phyloP scores from a whole-genome alignment of 768 basidiomycete species.

The Candolleomyces aberdarensis region DNA sequence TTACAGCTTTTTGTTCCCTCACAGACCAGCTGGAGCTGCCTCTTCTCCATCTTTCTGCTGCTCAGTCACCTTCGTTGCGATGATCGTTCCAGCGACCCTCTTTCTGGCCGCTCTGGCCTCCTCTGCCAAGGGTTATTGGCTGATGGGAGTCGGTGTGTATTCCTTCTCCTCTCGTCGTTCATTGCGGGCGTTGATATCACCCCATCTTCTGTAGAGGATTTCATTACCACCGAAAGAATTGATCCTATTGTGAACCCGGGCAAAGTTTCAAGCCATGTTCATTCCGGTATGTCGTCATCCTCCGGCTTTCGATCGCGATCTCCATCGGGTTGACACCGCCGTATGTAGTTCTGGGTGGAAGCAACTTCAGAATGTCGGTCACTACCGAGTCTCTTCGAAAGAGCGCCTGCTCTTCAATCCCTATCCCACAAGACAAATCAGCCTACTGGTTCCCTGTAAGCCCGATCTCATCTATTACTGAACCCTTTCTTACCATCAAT shows the following conservation, averaged over 20 bases:
- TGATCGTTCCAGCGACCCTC: not conserved
- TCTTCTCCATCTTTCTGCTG: not conserved
- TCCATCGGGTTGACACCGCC: conserved; percentile 7
- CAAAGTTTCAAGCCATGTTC: conserved; percentile 32
- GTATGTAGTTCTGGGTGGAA: conserved; percentile 33
- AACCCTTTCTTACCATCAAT: not conserved
- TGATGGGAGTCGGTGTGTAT: conserved; percentile 39
- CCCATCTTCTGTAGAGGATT: conserved; percentile 20
- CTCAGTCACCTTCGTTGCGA: not conserved
- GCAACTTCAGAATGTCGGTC: conserved; percentile 36
- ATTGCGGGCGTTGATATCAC: not conserved
- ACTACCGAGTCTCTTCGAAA: conserved; percentile 31
- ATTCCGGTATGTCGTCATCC: conserved; percentile 8
- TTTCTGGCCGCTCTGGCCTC: conserved; percentile 18
- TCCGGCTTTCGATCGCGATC: not conserved
- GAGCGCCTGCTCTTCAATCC: conserved; percentile 40
- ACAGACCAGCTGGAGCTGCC: conserved; percentile 2
- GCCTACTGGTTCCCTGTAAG: conserved; percentile 13
- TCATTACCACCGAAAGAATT: conserved; percentile 38
- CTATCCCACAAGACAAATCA: conserved; percentile 20
- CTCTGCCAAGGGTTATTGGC: conserved; percentile 42
- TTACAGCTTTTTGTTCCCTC: not conserved
- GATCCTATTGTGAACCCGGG: conserved; percentile 45
- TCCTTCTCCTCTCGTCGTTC: not conserved
- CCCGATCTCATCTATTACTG: not conserved